Evolutionary conservation across 768 basidiomycete genomes (phyloP), one percentile per base, ranked within the genome.

Genomic region (Phylloporus rhodoxanthus): DNA sequence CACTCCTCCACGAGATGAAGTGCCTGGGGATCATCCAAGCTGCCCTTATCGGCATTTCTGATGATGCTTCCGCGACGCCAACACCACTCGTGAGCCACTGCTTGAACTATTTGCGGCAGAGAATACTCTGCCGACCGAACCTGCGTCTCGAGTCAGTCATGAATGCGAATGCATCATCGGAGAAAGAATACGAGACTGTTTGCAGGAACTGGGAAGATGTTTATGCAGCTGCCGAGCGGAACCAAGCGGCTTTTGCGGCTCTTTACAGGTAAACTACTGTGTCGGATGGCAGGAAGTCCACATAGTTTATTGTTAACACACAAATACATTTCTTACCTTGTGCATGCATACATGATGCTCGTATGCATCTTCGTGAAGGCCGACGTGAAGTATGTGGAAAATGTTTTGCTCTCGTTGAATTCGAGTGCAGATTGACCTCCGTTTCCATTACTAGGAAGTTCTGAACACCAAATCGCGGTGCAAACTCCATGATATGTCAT

Each of bases 1-100:
- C 68, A 0, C 51, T 74, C 40, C 70, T 74, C 54, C 73, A 74
- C 51, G 72, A 72, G 53, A 60, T 73, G 8, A 66, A 67, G 32
- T 73, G 72, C 47, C 59, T 74, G 20, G 63, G 63, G 34, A 68
- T 72, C 48, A 55, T 73, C 37, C 68, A 67, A 9, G 50, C 55
- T 5, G 53, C 60, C 13, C 43, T 47, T 20, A 17, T 45, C 0
- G 52, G 58, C 2, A 45, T 61, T 15, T 43, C 43, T 14, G 23
- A 30, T 2, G 49, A 57, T 23, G 47, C 20, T 29, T 15, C 13
- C 3, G 38, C 47, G 1, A 30, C 43, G 7, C 45, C 53, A 4
- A 50, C 53, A 4, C 37, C 17, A 15, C 49, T 60, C 30, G 50
- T 53, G 17, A 36, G 48, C 32, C 69, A 70, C 42, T 71, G 70